Conservation (phyloP, 108 stramenopile genomes). For the Cyclotella distinguenda region DNA sequence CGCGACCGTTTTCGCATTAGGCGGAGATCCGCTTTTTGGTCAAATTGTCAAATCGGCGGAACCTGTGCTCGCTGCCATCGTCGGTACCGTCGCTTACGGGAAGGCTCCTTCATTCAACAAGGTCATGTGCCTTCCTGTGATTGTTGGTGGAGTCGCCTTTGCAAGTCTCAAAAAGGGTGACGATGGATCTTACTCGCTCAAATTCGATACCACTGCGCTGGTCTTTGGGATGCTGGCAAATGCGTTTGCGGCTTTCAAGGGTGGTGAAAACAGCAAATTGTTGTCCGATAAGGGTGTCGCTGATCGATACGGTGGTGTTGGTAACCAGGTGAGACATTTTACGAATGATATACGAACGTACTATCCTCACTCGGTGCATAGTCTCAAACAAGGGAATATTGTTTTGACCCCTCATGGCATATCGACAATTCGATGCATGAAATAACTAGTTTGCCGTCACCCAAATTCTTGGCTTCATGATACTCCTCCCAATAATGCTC, state of each 20-base stretch:
- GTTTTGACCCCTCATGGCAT: no score
- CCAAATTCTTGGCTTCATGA: constrained; percentile 52
- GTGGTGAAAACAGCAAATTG: constrained; percentile 55
- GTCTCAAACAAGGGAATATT: no score
- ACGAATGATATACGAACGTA: no score
- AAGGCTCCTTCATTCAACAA: constrained; percentile 53
- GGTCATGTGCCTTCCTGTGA: constrained; percentile 53
- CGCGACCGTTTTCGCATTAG: constrained; percentile 55
- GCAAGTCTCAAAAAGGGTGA: constrained; percentile 55
- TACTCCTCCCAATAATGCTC: constrained; percentile 56
- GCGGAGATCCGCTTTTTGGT: constrained; percentile 58
- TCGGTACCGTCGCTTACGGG: constrained; percentile 50
- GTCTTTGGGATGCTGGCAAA: constrained; percentile 59
- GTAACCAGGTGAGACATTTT: constrained; percentile 50
- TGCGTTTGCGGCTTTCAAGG: constrained; percentile 59
- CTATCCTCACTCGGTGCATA: no score
- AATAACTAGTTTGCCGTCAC: constrained; percentile 53
- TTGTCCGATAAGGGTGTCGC: constrained; percentile 51
- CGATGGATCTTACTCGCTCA: constrained; percentile 49
- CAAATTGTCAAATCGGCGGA: constrained; percentile 63
- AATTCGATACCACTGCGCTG: constrained; percentile 55
- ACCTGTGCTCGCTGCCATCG: constrained; percentile 52
- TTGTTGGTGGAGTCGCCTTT: constrained; percentile 58
- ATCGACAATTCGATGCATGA: neutral
- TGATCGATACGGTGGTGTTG: constrained; percentile 55